These are phyloP conservation scores for Bimuria novae-zelandiae DNA, from an alignment of 2,329 filamentous ascomycete species.

Conservation along the genomic window DNA sequence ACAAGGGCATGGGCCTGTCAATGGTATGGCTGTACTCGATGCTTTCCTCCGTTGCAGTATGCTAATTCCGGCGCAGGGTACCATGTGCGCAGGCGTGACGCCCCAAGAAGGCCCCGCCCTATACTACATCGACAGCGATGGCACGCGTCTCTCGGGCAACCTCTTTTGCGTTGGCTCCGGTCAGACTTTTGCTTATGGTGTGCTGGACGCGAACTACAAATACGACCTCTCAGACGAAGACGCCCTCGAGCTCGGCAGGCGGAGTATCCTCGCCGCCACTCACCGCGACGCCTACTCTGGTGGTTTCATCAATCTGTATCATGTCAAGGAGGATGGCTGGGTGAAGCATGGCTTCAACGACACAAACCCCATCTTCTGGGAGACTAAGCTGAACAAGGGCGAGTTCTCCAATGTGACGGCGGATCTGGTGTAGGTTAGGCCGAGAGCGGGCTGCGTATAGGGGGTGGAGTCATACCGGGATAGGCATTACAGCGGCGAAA, in stretches of 20 bases:
- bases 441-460: neutral
- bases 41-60: neutral
- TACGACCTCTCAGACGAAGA: conserved; percentile 88
- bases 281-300: conserved; percentile 98
- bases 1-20: conserved; percentile 98
- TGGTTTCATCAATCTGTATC: conserved; percentile 98
- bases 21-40: conserved; percentile 60
- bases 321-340: conserved; percentile 99
- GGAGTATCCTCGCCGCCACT: conserved; percentile 93
- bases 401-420: conserved; percentile 97
- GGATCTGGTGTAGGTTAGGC: conserved; percentile 60
- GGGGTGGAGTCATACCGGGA: neutral
- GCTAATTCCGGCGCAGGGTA: conserved; percentile 59
- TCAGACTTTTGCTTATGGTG: conserved; percentile 98
- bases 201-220: conserved; percentile 91
- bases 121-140: conserved; percentile 99
- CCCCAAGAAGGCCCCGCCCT: conserved; percentile 94
- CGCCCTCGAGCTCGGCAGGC: conserved; percentile 84
- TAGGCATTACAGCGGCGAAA: neutral
- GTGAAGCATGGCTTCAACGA: conserved; percentile 98
- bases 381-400: conserved; percentile 97
- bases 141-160: conserved; percentile 89
- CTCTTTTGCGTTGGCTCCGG: conserved; percentile 98
- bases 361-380: conserved; percentile 99
- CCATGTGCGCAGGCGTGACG: conserved; percentile 98